Base-by-base conservation (phyloP, 495 filamentous ascomycete genomes). In the Tuber melanosporum region DNA sequence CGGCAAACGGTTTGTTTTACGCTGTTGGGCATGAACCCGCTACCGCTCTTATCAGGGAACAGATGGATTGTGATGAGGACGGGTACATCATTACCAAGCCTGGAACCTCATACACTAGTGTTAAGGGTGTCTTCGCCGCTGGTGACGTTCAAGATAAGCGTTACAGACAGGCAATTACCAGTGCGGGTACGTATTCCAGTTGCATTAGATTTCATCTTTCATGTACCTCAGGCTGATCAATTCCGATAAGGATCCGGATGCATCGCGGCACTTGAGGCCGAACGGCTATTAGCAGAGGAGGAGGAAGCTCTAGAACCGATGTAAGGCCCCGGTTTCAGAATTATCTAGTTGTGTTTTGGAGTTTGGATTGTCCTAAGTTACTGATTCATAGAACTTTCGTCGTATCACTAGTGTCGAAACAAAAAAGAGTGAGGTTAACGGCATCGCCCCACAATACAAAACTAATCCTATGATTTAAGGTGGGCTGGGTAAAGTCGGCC, bases 121-220 rank as follows among this genome's bases (percentile, higher is more conserved):
- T 97, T 8, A 90, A 94, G 84, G 95, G 95, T 82, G 93, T 99
- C 14, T 99, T 98, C 84, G 95, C 95, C 73, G 95, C 94, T 70
- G 95, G 95, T 72, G 95, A 99, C 83, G 95, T 99, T 32, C 96
- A 98, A 87, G 96, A 99, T 84, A 98, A 98, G 90, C 91, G 92
- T 82, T 99, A 99, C 85, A 89, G 96, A 83, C 95, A 99, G 87
- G 95, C 95, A 74, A 94, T 99, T 82, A 99, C 95, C 73, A 97
- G 93, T 87, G 95, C 95, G 82, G 95, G 95, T 94, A 90, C 81
- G 91, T 89, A 78, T 36, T 49, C 49, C 22, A 6, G 7, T 71
- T 52, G 32, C 19, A 20, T 42, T 14, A 2, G 52, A 66, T 32
- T 32, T 57, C n/a, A 32, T 70, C 1, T 14, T 39, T 39, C 45